A percentile compares a stretch with the other conserved stretches of the same genome.
These are phyloP conservation scores for Xylariaceae sp. DNA, from an alignment of 2,329 filamentous ascomycete species.

Conservation along the genomic window DNA sequence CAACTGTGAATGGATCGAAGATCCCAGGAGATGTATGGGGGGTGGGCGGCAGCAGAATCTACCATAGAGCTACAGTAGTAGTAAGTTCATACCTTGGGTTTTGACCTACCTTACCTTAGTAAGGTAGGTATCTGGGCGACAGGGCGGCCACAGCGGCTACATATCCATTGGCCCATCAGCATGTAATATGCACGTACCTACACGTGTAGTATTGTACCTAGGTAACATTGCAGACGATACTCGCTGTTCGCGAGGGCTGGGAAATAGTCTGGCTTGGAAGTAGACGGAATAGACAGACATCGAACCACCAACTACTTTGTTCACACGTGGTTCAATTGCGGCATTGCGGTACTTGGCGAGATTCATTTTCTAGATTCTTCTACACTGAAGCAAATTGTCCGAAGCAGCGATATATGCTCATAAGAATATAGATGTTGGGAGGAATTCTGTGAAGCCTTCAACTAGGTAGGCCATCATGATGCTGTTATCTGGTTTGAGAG, in stretches of 20 bases:
- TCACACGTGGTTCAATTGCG: conserved; percentile 28
- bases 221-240: conserved; percentile 18
- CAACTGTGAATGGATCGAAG: conserved; percentile 16
- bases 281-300: conserved; percentile 17
- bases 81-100: too few species aligned
- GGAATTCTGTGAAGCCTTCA: too few species aligned
- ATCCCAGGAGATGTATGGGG: conserved; percentile 13
- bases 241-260: conserved; percentile 11
- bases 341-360: conserved; percentile 26
- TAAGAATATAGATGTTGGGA: conserved; percentile 9
- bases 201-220: background rate
- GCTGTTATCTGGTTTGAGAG: too few species aligned
- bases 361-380: conserved; percentile 24
- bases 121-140: background rate
- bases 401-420: background rate
- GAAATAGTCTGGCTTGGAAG: conserved; percentile 8
- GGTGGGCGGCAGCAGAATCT: conserved; percentile 16
- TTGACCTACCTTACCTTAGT: too few species aligned
- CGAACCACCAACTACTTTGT: conserved; percentile 24
- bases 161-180: conserved; percentile 11
- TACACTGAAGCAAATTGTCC: background rate
- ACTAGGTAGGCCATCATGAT: too few species aligned
- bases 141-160: conserved; percentile 23
- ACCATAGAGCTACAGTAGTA: conserved; percentile 5
- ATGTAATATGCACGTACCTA: background rate